These are phyloP conservation scores for Symbiodinium pilosum DNA, from an alignment of 73 alveolate genomes.

Conservation along the genomic window DNA sequence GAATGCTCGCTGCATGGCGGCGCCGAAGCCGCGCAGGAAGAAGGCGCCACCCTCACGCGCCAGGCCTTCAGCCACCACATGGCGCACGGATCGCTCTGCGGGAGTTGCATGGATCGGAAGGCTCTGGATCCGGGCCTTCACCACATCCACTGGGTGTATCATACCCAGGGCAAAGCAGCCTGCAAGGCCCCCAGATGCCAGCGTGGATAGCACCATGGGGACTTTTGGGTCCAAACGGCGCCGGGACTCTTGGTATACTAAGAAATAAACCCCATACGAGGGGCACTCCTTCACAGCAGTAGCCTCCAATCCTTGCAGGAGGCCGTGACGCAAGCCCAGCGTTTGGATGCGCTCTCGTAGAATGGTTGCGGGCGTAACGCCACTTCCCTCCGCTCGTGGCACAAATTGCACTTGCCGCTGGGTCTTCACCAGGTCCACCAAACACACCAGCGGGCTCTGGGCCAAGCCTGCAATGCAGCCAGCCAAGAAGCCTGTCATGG, in stretches of 20 bases:
- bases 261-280: not conserved
- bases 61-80: not conserved
- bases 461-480: not conserved
- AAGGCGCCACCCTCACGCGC: not conserved
- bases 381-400: too few species aligned
- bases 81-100: not conserved
- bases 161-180: constrained; percentile 6
- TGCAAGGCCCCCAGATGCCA: not conserved
- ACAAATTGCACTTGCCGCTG: not conserved
- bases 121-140: not conserved
- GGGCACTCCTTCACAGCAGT: not conserved
- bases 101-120: not conserved
- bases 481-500: not conserved
- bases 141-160: not conserved
- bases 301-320: not conserved
- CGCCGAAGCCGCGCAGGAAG: constrained; percentile 20
- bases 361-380: too few species aligned
- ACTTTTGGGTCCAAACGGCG: not conserved
- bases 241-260: not conserved
- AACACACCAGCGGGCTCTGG: not conserved
- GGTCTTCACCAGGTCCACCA: not conserved
- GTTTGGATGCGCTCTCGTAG: not conserved
- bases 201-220: not conserved
- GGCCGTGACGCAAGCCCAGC: not conserved
- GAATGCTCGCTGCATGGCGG: not conserved